These are phyloP conservation scores for Sporothrix humicola DNA, from an alignment of 2,329 filamentous ascomycete species.

Conservation along the genomic window DNA sequence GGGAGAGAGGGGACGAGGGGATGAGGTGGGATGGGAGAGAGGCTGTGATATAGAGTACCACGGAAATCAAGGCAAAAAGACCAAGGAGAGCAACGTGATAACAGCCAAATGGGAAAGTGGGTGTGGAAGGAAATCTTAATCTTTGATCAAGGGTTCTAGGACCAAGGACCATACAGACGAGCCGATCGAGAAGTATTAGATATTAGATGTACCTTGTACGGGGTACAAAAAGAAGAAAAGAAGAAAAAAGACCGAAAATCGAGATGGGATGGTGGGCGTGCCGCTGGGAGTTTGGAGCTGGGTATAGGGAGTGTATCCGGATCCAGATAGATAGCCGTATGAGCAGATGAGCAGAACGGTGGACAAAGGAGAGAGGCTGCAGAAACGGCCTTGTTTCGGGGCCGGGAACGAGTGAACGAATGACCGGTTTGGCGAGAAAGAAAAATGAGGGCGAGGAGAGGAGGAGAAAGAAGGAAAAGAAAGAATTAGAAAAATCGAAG, in stretches of 20 bases:
- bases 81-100: not conserved
- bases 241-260: not conserved
- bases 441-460: slow-evolving; percentile 27
- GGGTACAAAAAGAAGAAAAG: slow-evolving; percentile 5
- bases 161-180: slow-evolving; percentile 30
- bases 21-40: slow-evolving; percentile 12
- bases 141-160: slow-evolving; percentile 21
- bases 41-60: slow-evolving; percentile 25
- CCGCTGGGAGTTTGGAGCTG: not conserved
- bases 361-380: slow-evolving; percentile 26
- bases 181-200: slow-evolving; percentile 24
- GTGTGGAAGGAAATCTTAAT: slow-evolving; percentile 31
- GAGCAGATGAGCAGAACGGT: slow-evolving; percentile 35
- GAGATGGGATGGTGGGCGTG: slow-evolving; percentile 4
- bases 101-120: slow-evolving; percentile 14
- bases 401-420: slow-evolving; percentile 30
- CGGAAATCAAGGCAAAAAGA: slow-evolving; percentile 21
- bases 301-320: slow-evolving; percentile 23
- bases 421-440: slow-evolving; percentile 15
- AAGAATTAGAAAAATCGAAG: slow-evolving; percentile 18
- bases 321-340: slow-evolving; percentile 1
- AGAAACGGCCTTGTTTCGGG: slow-evolving; percentile 32
- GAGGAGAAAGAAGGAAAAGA: slow-evolving; percentile 31
- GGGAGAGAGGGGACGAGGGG: not conserved
- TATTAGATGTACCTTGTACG: slow-evolving; percentile 17